Conservation (phyloP, 2,329 filamentous ascomycete species). For the Dactylellina haptotyla region DNA sequence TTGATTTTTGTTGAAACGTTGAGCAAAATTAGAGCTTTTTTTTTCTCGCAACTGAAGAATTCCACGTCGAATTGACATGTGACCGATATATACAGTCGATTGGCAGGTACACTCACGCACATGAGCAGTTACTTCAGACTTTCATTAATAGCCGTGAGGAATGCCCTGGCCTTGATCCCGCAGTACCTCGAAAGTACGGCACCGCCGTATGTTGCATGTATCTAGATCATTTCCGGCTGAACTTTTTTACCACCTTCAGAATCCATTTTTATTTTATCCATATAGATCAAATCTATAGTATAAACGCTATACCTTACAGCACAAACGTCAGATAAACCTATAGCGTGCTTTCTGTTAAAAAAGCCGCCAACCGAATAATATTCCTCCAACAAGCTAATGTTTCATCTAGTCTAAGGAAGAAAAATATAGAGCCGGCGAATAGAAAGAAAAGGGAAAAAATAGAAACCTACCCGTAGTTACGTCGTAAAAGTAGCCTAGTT, state of each 20-base stretch:
- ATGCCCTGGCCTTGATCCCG: background rate
- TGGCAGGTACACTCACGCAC: background rate
- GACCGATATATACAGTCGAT: too few relatives aligned
- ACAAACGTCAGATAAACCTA: background rate
- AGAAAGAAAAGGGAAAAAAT: background rate
- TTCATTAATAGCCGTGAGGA: background rate
- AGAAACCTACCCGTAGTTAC: background rate
- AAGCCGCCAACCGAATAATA: slow-evolving; percentile 12
- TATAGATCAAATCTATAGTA: background rate
- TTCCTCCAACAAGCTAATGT: slow-evolving; percentile 39
- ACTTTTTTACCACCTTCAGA: background rate
- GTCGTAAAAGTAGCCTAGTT: slow-evolving; percentile 9
- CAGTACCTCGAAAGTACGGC: background rate
- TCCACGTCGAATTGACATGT: too few relatives aligned
- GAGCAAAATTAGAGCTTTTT: background rate
- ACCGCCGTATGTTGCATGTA: background rate
- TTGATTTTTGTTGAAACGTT: background rate
- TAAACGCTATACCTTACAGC: background rate
- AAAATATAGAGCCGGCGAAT: too few relatives aligned
- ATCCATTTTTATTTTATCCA: background rate
- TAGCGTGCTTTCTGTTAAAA: background rate
- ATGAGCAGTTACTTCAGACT: background rate
- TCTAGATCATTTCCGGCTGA: slow-evolving; percentile 9
- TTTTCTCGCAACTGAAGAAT: too few relatives aligned
- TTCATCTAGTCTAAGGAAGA: slow-evolving; percentile 29